Evolutionary conservation across 2,329 filamentous ascomycete species (phyloP), one percentile per base, ranked within the genome.

Genomic region (Penicillium sp.): DNA sequence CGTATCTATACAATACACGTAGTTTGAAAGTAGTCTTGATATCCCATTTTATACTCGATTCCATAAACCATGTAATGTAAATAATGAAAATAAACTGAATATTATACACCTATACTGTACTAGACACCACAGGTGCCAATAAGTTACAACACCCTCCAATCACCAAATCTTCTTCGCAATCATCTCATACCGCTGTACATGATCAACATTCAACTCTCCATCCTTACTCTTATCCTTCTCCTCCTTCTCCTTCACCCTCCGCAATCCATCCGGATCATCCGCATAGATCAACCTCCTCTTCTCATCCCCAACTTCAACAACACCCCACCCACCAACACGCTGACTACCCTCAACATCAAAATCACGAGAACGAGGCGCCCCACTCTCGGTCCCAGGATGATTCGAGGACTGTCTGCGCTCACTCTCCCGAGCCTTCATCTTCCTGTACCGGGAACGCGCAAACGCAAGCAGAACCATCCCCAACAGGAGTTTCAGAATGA

Each of bases 91-190:
- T 31, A 14, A 31, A 14, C 11, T 4, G 16, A 42, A 9, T 25
- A 38, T 37, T 37, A 35, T 54, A 49, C 46, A 50, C 14, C 30
- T 31, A 37, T 17, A 19, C 30, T 16, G 7, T 28, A 28, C 26
- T 28, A 28, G 26, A 28, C 26, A 28, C 26, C 9, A 28, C 6
- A 28, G 26, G 26, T 28, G 26, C 7, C 30, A 6, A 16, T 17
- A 40, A 38, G 14, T 17, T 22, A 38, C 16, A 44, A 22, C 7
- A 30, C 10, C 50, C 5, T 28, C 8, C 40, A 33, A 50, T 73
- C 65, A 97, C 94, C 94, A 99, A 66, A 99, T 99, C 70, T 94
- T 83, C 81, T 97, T 97, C 0, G 91, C 90, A 65, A 91, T 88
- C 94, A 97, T 97, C 70, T 91, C 91, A 77, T 97, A 99, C 66